Base-by-base conservation (phyloP, 805 yeast genomes). In the Zygotorulaspora sp. region DNA sequence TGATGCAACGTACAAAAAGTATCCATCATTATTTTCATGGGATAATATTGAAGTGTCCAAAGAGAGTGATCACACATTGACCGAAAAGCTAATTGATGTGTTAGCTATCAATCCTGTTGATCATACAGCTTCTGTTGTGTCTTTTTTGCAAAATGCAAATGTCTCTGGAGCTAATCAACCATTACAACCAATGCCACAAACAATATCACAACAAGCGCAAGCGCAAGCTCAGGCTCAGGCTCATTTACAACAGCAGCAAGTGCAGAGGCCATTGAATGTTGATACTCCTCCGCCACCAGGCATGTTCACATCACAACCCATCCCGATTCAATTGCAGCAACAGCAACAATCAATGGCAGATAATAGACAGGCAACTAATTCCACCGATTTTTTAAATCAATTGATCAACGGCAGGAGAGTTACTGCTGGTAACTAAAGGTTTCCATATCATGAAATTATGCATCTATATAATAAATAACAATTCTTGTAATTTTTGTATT, bases 341-440 rank as follows among this genome's bases (percentile, higher is more conserved):
- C 55, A 45, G 29, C 44, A 29, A 16, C 53, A 40, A 20, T 61
- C 49, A 20, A 49, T 49, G 17, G 49, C 51, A 15, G 43, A 42
- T 30, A 40, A 49, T 34, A 30, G 49, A 6, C 50, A 47, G 35
- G 62, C 60, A 5, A 75, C 78, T 18, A 77, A 83, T 33, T 81
- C 89, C 43, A 79, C 87, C 27, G 95, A 87, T 56, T 71, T 88
- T 53, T 71, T 88, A 51, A 85, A 78, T 41, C 96, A 87, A 61
- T 68, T 88, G 56, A 80, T 88, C 79, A 80, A 81, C 50, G 94
- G 94, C 19, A 84, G 82, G 57, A 75, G 67, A 50, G 57, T 64
- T 30, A 53, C 62, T 34, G 65, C 68, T 14, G 51, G 55, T 14
- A 55, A 49, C 32, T 54, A 37, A 40, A 10, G 24, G 7, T 23